Conservation (phyloP, 345 rosid species). For the Eucalyptus curtisii region DNA sequence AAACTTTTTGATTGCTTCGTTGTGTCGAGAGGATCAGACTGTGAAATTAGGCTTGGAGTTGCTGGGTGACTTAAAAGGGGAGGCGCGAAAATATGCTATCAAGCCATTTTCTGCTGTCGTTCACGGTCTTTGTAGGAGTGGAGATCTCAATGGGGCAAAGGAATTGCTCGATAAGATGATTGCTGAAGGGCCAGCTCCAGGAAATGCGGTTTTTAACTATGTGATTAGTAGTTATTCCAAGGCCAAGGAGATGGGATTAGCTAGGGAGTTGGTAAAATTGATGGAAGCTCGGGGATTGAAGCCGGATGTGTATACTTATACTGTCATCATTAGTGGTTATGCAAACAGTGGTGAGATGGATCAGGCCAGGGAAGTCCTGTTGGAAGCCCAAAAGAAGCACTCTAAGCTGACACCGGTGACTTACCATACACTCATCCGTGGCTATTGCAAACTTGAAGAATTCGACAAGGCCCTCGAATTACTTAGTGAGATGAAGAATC, state of each 20-base stretch:
- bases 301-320: constrained; percentile 72
- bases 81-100: constrained; percentile 36
- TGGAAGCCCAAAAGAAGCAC: constrained; percentile 70
- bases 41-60: constrained; percentile 45
- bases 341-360: constrained; percentile 65
- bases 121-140: constrained; percentile 52
- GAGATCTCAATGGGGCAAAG: constrained; percentile 45
- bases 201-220: constrained; percentile 64
- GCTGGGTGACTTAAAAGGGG: constrained; percentile 37
- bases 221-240: constrained; percentile 47
- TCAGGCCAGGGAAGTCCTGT: constrained; percentile 41
- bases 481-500: constrained; percentile 58
- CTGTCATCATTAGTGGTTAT: constrained; percentile 71
- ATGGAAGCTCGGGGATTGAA: constrained; percentile 72
- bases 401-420: constrained; percentile 50
- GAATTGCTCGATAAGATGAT: constrained; percentile 57
- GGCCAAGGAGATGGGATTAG: constrained; percentile 41
- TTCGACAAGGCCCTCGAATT: constrained; percentile 59
- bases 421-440: constrained; percentile 70
- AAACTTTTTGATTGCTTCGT: constrained; percentile 32
- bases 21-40: constrained; percentile 47
- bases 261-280: constrained; percentile 43
- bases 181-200: constrained; percentile 66
- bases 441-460: constrained; percentile 69
- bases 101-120: constrained; percentile 67